These are phyloP conservation scores for Hyaloperonospora brassicae DNA, from an alignment of 352 stramenopile species.

Conservation along the genomic window DNA sequence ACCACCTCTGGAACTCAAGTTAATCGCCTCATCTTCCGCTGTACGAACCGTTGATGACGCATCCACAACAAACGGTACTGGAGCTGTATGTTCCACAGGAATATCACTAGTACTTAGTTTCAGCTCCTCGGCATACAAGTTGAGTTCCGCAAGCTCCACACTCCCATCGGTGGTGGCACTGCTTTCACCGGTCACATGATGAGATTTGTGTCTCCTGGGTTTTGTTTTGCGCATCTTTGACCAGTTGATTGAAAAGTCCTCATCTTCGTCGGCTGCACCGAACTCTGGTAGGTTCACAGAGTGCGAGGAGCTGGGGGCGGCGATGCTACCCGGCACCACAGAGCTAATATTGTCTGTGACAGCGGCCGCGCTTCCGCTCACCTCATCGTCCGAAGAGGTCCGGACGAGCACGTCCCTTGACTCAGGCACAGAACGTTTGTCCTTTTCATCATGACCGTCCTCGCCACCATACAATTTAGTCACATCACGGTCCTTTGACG, in stretches of 20 bases:
- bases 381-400: constrained; percentile 4
- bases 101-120: constrained; percentile 3
- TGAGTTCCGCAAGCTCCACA: constrained; percentile 5
- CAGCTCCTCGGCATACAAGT: constrained; percentile 1
- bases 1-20: constrained; percentile 8
- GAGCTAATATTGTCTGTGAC: neutral
- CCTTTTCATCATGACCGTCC: neutral
- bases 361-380: constrained; percentile 3
- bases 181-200: constrained; percentile 2
- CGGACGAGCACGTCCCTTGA: constrained; percentile 3
- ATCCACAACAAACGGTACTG: constrained; percentile 10
- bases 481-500: constrained; percentile 40
- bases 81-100: neutral
- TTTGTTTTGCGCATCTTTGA: constrained; percentile 34
- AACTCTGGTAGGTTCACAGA: constrained; percentile 1
- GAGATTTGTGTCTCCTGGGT: constrained; percentile 16
- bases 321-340: neutral
- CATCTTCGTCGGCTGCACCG: constrained; percentile 23
- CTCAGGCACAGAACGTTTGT: neutral
- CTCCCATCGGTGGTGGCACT: neutral
- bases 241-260: constrained; percentile 39
- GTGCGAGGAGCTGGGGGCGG: neutral
- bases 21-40: constrained; percentile 4
- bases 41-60: constrained; percentile 17
- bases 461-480: constrained; percentile 18